Base-by-base conservation (phyloP, 1,284 basidiomycete genomes). In the Paramarasmius palmivorus region DNA sequence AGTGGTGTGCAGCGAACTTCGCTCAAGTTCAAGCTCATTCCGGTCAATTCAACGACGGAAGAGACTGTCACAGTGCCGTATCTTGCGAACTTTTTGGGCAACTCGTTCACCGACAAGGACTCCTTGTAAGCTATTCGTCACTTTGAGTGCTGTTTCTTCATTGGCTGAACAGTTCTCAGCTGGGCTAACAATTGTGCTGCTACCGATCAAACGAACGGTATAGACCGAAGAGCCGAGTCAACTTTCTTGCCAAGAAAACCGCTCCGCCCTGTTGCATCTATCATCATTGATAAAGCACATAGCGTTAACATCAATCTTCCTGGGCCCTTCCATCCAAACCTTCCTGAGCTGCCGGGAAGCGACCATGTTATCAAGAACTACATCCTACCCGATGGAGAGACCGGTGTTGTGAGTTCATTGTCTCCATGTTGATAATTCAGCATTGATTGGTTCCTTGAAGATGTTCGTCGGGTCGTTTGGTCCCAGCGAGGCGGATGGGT, bases 391-490 rank as follows among this genome's bases (percentile, higher is more conserved):
- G 81, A 77, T 54, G 79, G 78, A 15, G 75, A 76, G 57, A 84
- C 83, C 3, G 84, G 82, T 15, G 83, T 86, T 14, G 81, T 84
- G 56, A 60, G 78, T 71, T 17, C 38, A 20, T 12, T 12, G 49
- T 49, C 35, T 50, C 15, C 10, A 42, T 49, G 10, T 29, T 41
- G 19, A 29, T 19, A 42, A 19, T 36, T 44, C 38, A 17, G 39
- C 6, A 19, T 2, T 29, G 7, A 34, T 15, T 35, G 26, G 42
- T 8, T 49, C 17, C n/a, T 22, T 41, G 0, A 54, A 82, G 82
- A 82, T 84, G 79, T 84, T 81, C 60, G 74, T 84, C 4, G 82
- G 84, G 12, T 83, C 82, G 0, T 87, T 87, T 60, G 72, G 66
- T n/a, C 67, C 63, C 19, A 71, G 73, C 41, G 70, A 74, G 7